A percentile compares a stretch with the other conserved stretches of the same genome.
phyloP scores from a whole-genome alignment of 1,284 basidiomycete species.

The Ceraceosorus guamensis region DNA sequence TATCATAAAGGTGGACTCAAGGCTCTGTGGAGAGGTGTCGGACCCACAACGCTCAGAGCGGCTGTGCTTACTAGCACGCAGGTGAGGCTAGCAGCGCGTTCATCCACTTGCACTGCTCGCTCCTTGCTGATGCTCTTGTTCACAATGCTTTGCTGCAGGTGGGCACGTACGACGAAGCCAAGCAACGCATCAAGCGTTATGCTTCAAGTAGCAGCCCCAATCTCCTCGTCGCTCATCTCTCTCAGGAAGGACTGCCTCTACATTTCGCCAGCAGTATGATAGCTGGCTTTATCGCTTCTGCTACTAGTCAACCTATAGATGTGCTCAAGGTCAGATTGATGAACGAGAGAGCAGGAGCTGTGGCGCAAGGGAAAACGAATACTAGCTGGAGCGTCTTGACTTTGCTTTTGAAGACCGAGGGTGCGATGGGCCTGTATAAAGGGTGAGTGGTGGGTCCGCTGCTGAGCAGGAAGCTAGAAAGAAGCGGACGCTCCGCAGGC shows the following conservation, averaged over 20 bases:
- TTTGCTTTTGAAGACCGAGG: slow-evolving; percentile 26
- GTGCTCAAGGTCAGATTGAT: slow-evolving; percentile 33
- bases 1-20: slow-evolving; percentile 21
- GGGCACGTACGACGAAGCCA: slow-evolving; percentile 31
- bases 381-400: slow-evolving; percentile 24
- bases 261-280: slow-evolving; percentile 31
- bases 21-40: slow-evolving; percentile 28
- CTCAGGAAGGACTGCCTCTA: slow-evolving; percentile 24
- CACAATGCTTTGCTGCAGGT: slow-evolving; percentile 17
- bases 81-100: too few relatives aligned
- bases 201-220: too few relatives aligned
- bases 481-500: too few relatives aligned
- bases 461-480: too few relatives aligned
- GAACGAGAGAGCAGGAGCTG: slow-evolving; percentile 17
- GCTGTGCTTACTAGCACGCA: slow-evolving; percentile 19
- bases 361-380: slow-evolving; percentile 14
- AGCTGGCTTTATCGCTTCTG: slow-evolving; percentile 27
- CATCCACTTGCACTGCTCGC: too few relatives aligned
- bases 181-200: slow-evolving; percentile 18
- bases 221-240: too few relatives aligned
- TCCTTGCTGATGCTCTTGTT: too few relatives aligned
- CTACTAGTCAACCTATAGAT: slow-evolving; percentile 28
- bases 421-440: slow-evolving; percentile 27
- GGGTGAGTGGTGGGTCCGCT: too few relatives aligned
- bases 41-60: slow-evolving; percentile 28